Percentiles rank a stretch among this genome's conserved stretches.
These are phyloP conservation scores for Casuarina equisetifolia DNA, from an alignment of 306 rosid species.

Conservation along the genomic window DNA sequence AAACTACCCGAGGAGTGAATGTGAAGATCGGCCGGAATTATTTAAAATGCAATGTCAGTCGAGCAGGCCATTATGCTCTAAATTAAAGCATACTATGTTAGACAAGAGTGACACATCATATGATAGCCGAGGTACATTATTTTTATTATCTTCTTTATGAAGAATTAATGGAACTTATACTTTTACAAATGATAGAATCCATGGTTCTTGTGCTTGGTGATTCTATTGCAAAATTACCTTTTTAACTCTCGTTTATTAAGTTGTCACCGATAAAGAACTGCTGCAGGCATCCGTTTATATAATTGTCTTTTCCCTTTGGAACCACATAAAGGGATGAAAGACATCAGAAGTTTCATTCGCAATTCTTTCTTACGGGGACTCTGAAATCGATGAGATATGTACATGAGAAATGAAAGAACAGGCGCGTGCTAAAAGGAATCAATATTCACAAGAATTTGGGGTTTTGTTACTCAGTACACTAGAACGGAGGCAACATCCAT, in stretches of 20 bases:
- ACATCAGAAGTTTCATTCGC: too few species aligned
- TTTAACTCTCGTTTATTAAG: too few species aligned
- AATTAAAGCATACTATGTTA: neutral
- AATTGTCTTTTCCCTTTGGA: conserved; percentile 10
- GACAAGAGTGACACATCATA: neutral
- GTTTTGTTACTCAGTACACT: conserved; percentile 27
- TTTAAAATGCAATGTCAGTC: neutral
- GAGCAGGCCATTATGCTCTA: neutral
- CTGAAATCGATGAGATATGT: too few species aligned
- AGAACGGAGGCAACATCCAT: conserved; percentile 72
- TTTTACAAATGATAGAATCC: too few species aligned
- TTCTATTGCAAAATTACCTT: too few species aligned
- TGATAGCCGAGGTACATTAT: too few species aligned
- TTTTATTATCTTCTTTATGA: too few species aligned
- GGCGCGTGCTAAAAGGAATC: neutral
- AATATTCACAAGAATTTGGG: conserved; percentile 26
- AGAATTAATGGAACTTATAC: too few species aligned
- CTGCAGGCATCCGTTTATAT: conserved; percentile 13
- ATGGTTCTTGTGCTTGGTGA: too few species aligned
- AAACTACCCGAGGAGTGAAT: neutral
- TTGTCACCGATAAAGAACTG: neutral
- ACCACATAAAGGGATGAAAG: too few species aligned
- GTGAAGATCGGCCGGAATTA: neutral
- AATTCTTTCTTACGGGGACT: too few species aligned
- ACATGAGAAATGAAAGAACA: too few species aligned